These are phyloP conservation scores for Magnusiomyces tetraspermus DNA, from an alignment of 1,139 yeast species.

Conservation along the genomic window DNA sequence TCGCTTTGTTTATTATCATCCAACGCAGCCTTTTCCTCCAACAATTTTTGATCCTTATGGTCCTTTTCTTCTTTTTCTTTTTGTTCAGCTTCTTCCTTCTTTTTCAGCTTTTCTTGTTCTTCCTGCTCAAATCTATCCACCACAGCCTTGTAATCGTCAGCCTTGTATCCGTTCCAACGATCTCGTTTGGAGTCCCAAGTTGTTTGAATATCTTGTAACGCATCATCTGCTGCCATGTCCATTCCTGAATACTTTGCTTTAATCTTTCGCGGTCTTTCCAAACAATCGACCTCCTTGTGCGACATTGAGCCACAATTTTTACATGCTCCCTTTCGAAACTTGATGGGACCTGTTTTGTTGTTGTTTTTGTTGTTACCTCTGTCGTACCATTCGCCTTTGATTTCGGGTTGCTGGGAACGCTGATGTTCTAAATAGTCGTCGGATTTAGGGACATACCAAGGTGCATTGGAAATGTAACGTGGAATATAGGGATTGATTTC, in stretches of 20 bases:
- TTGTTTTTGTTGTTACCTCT: slow-evolving; percentile 20
- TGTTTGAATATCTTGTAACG: slow-evolving; percentile 30
- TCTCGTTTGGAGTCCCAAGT: slow-evolving; percentile 60
- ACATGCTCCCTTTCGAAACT: slow-evolving; percentile 38
- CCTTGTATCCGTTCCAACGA: slow-evolving; percentile 68
- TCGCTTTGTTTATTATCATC: not conserved
- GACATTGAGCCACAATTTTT: slow-evolving; percentile 44
- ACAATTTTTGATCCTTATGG: not conserved
- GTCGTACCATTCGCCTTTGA: slow-evolving; percentile 27
- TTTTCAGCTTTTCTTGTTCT: slow-evolving; percentile 16
- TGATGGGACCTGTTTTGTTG: slow-evolving; percentile 26
- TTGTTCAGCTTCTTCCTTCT: slow-evolving; percentile 18
- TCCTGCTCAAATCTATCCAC: slow-evolving; percentile 39
- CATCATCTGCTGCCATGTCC: slow-evolving; percentile 27
- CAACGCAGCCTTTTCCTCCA: too few species aligned
- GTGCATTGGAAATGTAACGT: slow-evolving; percentile 40
- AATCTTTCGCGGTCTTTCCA: slow-evolving; percentile 42
- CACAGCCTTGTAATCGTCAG: slow-evolving; percentile 47
- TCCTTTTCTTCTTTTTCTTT: slow-evolving; percentile 5
- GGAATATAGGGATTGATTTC: slow-evolving; percentile 31
- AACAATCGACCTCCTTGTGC: slow-evolving; percentile 41
- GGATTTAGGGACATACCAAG: slow-evolving; percentile 39
- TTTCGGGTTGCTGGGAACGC: slow-evolving; percentile 29
- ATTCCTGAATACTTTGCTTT: slow-evolving; percentile 32
- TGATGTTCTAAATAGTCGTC: slow-evolving; percentile 45